Base-by-base conservation (phyloP, 202 grass and related monocot genomes). In the Elaeis oleifera region DNA sequence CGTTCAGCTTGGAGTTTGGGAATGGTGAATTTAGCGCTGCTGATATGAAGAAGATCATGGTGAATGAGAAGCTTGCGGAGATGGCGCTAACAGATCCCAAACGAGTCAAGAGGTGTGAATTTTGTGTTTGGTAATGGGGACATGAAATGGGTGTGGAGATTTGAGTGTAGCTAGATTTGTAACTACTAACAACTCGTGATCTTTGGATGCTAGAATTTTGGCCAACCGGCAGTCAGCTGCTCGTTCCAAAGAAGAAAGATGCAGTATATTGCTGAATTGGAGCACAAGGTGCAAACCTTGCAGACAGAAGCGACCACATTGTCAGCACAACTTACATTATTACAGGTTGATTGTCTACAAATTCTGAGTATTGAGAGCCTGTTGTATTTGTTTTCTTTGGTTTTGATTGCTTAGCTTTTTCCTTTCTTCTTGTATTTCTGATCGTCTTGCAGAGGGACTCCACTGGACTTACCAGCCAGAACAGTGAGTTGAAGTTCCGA, bases 211-310 rank as follows among this genome's bases (percentile, higher is more conserved):
- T 63, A 99, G 94, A 80, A 92, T 92, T 78, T 80, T 99, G 6
- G 78, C 78, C n/a, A 99, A 99, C 32, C 65, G 94, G 49, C 22
- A 72, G 22, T 99, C 94, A 28, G 85, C 94, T 22, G 85, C 82
- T 1, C 81, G 76, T 31, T 99, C 94, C 4, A 99, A 99, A 84
- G 94, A 99, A 75, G 94, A 53, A 99, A 89, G 77, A 51, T 71
- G 71, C 86, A 58, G 5, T 86, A 99, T 72, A 92, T 82, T 53
- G 52, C 69, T 5, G 94, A 80, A 72, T 81, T 99, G 18, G 82
- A 99, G 59, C 77, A 75, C 49, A 99, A 84, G 65, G 77, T 92
- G 71, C 82, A 78, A 63, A 82, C 80, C 29, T 75, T 99, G 74
- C 78, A 92, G 74, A 82, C 71, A 19, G 85, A 92, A 67, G 64